Base-by-base conservation (phyloP, 495 filamentous ascomycete species). In the Tirmania nivea region DNA sequence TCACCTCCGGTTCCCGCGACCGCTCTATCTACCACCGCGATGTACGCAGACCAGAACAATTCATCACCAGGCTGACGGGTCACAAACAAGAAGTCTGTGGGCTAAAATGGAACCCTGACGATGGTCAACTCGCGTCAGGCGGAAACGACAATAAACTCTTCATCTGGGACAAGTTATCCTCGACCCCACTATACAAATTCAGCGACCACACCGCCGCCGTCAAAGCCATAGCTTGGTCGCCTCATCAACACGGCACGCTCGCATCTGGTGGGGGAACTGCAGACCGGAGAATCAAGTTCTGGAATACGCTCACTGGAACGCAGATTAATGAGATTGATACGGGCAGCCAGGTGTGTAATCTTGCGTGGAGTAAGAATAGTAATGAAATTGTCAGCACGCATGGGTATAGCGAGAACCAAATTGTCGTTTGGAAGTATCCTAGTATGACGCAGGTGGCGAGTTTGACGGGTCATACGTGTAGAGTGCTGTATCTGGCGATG, bases 81-180 rank as follows among this genome's bases (percentile, higher is more conserved):
- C 90, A 97, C 68, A 97, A 96, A 67, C 90, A 97, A 70, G 90
- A 97, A 68, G 85, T 97, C 12, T 97, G 90, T 63, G 90, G 90
- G n/a, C 70, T 97, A 52, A 83, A 85, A 62, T 97, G 90, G 90
- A 97, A 97, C 59, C 81, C 80, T 25, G 86, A 94, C 56, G 87
- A 93, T 62, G 84, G 86, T 3, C 92, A 96, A 65, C 71, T 97
- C 31, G 90, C 90, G n/a, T 88, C 83, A 16, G 90, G 90, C 34
- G 92, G 92, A 1, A 97, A 97, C 67, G 90, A 97, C 67, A 97
- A 97, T 70, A 94, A 94, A 58, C 71, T 97, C 49, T 84, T 96
- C 75, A 87, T 97, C 14, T 97, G 90, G 90, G 92, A 97, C 66
- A 89, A 89, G 62, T 70, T 94, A 52, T 81, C 75, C 35, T 81